Evolutionary conservation across 2,329 filamentous ascomycete genomes (phyloP).

Genomic region (Aspergillus fumigatus): DNA sequence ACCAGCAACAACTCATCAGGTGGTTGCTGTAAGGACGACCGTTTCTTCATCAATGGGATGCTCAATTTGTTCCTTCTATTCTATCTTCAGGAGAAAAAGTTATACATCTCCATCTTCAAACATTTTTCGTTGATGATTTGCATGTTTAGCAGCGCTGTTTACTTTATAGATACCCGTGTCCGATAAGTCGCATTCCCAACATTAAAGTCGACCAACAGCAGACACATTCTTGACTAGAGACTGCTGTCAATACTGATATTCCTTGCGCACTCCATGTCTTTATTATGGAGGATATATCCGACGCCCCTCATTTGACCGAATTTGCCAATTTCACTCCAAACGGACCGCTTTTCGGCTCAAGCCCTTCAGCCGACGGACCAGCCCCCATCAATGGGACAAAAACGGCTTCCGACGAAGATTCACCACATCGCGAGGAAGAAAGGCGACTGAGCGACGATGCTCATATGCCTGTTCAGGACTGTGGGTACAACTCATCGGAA

Average conservation of each 20-base stretch:
- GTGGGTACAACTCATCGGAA: constrained; percentile 31
- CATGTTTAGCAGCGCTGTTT: background rate
- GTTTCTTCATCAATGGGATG: background rate
- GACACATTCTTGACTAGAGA: background rate
- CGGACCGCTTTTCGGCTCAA: background rate
- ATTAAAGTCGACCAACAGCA: no score
- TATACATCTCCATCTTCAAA: background rate
- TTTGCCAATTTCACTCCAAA: background rate
- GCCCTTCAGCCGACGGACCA: background rate
- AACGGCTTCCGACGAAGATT: background rate
- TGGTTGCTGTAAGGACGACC: background rate
- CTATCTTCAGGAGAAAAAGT: background rate
- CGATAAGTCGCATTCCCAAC: background rate
- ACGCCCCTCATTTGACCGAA: background rate
- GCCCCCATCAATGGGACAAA: background rate
- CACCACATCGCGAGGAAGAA: constrained; percentile 5
- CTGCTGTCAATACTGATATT: background rate
- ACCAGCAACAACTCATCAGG: constrained; percentile 8
- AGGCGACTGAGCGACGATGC: constrained; percentile 14
- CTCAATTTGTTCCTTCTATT: background rate
- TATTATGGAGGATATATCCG: constrained; percentile 1
- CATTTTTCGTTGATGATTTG: background rate
- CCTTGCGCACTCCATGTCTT: background rate
- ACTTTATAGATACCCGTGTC: background rate
- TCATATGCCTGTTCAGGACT: constrained; percentile 19